A percentile compares a stretch with the other conserved stretches of the same genome.
Conservation (phyloP, 73 alveolate genomes). For the Paramecium biaurelia region DNA sequence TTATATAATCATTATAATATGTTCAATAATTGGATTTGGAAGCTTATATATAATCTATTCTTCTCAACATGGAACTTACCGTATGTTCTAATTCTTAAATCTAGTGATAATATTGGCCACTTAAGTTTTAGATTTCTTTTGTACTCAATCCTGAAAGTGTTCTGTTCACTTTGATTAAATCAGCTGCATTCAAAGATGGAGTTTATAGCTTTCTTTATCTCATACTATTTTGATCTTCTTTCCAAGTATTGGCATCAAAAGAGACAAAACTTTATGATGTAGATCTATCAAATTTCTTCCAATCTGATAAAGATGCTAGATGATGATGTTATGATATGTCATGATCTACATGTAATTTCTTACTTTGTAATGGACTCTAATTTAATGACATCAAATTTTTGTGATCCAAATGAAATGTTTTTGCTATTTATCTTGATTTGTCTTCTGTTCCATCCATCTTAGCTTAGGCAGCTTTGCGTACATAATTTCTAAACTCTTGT, state of each 20-base stretch:
- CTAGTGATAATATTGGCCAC: neutral
- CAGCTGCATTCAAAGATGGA: neutral
- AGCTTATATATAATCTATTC: conserved; percentile 3
- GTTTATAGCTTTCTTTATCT: neutral
- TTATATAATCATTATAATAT: neutral
- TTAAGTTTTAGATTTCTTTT: neutral
- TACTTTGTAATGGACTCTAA: conserved; percentile 22
- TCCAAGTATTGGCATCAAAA: conserved; percentile 46
- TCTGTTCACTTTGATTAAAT: neutral
- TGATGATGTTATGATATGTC: conserved; percentile 10
- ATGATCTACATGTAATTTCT: neutral
- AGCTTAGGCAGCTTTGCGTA: conserved; percentile 7
- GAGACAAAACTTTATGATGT: neutral
- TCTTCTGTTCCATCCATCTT: conserved; percentile 16
- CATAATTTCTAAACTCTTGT: conserved; percentile 29
- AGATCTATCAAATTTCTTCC: conserved; percentile 35
- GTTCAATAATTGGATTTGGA: neutral
- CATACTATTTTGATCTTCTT: conserved; percentile 7
- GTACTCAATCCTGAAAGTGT: neutral
- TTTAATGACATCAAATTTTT: neutral
- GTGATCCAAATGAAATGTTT: neutral
- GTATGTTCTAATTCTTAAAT: conserved; percentile 28
- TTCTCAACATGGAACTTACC: neutral
- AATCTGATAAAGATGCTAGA: neutral
- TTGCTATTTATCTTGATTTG: neutral